Evolutionary conservation across 805 yeast genomes (phyloP).

Genomic region (Wickerhamomyces rabaulensis): DNA sequence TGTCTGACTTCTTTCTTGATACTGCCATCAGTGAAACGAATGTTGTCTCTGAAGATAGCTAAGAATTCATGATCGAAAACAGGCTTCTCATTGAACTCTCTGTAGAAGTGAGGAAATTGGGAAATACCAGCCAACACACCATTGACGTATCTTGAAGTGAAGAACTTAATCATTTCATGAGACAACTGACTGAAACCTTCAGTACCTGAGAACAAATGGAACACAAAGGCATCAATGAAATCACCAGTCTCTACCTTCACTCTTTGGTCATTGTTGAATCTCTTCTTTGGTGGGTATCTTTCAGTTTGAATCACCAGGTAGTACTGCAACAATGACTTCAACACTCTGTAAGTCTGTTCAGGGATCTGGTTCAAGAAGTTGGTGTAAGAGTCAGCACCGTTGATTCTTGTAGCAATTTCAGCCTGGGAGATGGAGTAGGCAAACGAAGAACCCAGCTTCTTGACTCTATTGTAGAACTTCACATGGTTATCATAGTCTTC

Average conservation of each 20-base stretch:
- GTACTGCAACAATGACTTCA: slow-evolving; percentile 26
- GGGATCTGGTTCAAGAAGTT: slow-evolving; percentile 29
- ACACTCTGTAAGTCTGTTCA: slow-evolving; percentile 33
- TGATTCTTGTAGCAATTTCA: slow-evolving; percentile 55
- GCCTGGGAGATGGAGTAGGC: slow-evolving; percentile 47
- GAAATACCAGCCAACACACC: background rate
- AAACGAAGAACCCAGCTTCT: slow-evolving; percentile 2
- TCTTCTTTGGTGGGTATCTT: background rate
- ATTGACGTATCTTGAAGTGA: slow-evolving; percentile 4
- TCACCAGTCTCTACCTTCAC: background rate
- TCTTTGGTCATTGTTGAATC: background rate
- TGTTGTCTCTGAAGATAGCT: slow-evolving; percentile 1
- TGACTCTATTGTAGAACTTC: slow-evolving; percentile 1
- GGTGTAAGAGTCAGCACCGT: slow-evolving; percentile 27
- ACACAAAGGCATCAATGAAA: slow-evolving; percentile 8
- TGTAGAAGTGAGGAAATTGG: background rate
- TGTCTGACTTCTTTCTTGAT: background rate
- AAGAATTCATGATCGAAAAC: background rate
- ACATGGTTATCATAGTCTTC: background rate
- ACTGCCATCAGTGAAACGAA: background rate
- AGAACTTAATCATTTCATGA: slow-evolving; percentile 3
- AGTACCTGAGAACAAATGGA: slow-evolving; percentile 4
- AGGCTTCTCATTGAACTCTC: background rate
- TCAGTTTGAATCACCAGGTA: slow-evolving; percentile 5
- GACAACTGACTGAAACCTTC: slow-evolving; percentile 3